Evolutionary conservation across 2,329 filamentous ascomycete genomes (phyloP).

Genomic region (Aspergillus alliaceus): DNA sequence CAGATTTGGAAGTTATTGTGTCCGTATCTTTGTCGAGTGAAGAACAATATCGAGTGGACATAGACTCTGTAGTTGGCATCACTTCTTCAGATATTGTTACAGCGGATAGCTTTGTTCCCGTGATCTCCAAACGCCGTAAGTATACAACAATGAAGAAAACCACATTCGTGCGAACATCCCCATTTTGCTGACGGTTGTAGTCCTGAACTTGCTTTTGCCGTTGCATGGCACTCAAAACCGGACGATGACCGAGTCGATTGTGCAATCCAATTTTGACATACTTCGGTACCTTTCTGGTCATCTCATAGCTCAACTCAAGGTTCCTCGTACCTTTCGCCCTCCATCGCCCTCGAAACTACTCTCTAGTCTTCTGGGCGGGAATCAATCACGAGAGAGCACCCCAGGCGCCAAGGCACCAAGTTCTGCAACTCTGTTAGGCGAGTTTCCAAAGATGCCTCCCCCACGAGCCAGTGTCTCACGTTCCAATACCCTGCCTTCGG

Average conservation of each 20-base stretch:
- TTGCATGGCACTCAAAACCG: constrained; percentile 63
- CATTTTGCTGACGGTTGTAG: constrained; percentile 41
- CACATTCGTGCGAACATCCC: background rate
- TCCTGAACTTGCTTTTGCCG: constrained; percentile 69
- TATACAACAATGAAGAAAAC: constrained; percentile 11
- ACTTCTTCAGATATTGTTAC: constrained; percentile 73
- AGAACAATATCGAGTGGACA: constrained; percentile 56
- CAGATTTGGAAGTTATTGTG: constrained; percentile 51
- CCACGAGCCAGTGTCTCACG: constrained; percentile 38
- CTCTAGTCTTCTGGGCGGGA: constrained; percentile 73
- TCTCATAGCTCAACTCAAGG: constrained; percentile 62
- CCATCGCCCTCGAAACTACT: constrained; percentile 90
- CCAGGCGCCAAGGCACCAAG: constrained; percentile 35
- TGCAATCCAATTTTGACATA: constrained; percentile 76
- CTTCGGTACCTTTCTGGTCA: constrained; percentile 68
- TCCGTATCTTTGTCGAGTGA: constrained; percentile 71
- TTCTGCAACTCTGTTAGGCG: constrained; percentile 39
- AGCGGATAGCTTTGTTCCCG: constrained; percentile 70
- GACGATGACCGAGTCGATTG: constrained; percentile 59
- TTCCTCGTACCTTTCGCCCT: constrained; percentile 64
- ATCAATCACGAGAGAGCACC: constrained; percentile 33
- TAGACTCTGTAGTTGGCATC: constrained; percentile 67
- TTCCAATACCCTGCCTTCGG: constrained; percentile 45
- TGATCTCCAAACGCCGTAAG: constrained; percentile 72
- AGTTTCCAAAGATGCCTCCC: constrained; percentile 46